Conservation (phyloP, 768 basidiomycete genomes). For the Rossbeevera mucosa region DNA sequence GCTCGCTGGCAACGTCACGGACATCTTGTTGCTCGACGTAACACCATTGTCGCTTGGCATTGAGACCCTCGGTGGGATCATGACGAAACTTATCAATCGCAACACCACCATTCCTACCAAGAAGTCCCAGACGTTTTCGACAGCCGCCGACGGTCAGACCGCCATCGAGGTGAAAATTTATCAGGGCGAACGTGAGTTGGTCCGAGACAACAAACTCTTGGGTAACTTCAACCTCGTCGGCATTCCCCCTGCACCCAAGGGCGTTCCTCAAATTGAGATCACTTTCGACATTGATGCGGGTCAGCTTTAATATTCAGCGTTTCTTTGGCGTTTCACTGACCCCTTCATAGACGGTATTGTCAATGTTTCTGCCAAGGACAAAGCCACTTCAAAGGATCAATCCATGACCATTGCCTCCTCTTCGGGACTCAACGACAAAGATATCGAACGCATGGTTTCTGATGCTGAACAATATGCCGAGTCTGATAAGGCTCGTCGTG, state of each 20-base stretch:
- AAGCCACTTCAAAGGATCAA: constrained; percentile 86
- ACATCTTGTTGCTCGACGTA: constrained; percentile 91
- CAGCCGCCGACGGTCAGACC: constrained; percentile 98
- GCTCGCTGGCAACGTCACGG: constrained; percentile 91
- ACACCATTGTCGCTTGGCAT: constrained; percentile 95
- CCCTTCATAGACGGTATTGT: constrained; percentile 76
- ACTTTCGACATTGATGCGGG: constrained; percentile 98
- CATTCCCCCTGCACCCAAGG: constrained; percentile 80
- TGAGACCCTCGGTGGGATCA: constrained; percentile 98
- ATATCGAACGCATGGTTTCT: constrained; percentile 94
- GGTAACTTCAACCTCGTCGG: constrained; percentile 99
- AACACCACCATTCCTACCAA: constrained; percentile 99
- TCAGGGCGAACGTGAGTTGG: constrained; percentile 99
- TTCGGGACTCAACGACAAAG: constrained; percentile 92
- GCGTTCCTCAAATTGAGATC: constrained; percentile 75
- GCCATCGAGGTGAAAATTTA: constrained; percentile 99
- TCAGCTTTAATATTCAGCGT: constrained; percentile 25
- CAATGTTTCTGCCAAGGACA: constrained; percentile 94
- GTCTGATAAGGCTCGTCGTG: constrained; percentile 81
- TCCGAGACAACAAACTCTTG: constrained; percentile 96
- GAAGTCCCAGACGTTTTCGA: constrained; percentile 99
- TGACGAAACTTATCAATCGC: constrained; percentile 97
- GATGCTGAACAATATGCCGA: constrained; percentile 95
- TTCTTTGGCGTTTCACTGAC: background rate
- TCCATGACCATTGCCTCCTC: constrained; percentile 98